phyloP scores from a whole-genome alignment of 176 grass and related monocot species.

The Hsuehochloa calcarea region DNA sequence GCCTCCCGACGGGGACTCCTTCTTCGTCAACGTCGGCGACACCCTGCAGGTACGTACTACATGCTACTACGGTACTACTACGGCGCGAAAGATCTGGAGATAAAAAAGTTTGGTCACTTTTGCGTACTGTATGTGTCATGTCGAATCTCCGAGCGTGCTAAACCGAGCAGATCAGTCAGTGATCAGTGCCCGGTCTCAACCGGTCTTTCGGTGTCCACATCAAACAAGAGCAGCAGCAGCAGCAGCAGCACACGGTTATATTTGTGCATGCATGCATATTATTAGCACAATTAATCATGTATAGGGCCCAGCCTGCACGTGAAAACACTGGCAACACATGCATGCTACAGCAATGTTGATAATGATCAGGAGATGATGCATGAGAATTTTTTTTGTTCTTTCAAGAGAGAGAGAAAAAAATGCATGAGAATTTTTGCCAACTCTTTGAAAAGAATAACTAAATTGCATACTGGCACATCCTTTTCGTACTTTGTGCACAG shows the following conservation, averaged over 20 bases:
- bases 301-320: constrained; percentile 25
- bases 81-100: neutral
- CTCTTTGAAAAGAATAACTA: neutral
- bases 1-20: constrained; percentile 65
- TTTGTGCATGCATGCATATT: neutral
- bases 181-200: neutral
- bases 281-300: neutral
- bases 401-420: neutral
- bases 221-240: neutral
- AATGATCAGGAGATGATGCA: neutral
- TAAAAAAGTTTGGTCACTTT: neutral
- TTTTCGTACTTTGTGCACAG: neutral
- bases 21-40: constrained; percentile 93
- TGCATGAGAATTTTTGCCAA: neutral
- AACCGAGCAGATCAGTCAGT: neutral
- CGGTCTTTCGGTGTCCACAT: neutral
- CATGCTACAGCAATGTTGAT: neutral
- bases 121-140: neutral
- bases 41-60: constrained; percentile 60
- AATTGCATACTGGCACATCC: neutral
- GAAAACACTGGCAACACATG: neutral
- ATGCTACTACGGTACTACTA: neutral
- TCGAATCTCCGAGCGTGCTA: neutral
- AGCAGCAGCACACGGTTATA: constrained; percentile 18
- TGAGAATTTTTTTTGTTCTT: neutral